Evolutionary conservation across 495 filamentous ascomycete species (phyloP), one percentile per base, ranked within the genome.

Genomic region (Jackrogersella minutella): DNA sequence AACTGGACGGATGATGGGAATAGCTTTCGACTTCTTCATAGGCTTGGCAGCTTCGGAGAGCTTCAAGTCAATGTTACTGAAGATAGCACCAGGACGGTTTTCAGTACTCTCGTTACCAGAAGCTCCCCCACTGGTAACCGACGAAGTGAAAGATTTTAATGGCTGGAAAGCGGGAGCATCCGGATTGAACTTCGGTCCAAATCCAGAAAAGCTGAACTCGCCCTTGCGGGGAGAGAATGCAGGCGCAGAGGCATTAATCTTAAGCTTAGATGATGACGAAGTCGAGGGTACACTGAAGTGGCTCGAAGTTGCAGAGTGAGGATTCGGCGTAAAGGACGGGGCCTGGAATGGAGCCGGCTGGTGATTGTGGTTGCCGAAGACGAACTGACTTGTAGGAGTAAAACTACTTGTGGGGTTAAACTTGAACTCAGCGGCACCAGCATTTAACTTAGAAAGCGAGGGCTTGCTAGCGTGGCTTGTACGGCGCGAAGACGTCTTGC

Each of bases 391-490:
- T 7, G 26, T 30, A 1, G 91, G 85, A 34, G 80, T 81, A 73
- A 90, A 91, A 17, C 68, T 79, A 53, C 76, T 87, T 14, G 77
- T 79, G 3, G 91, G 91, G 58, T 95, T 88, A 73, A 90, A 90
- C 65, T 87, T 91, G 75, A 97, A 97, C 69, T 93, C 92, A 49
- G 90, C 89, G 0, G 95, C 94, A 55, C 87, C 88, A 36, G 93
- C 91, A 64, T 99, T 97, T 44, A 97, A 80, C 58, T 87, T 91
- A 0, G 92, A 93, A 16, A 85, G 79, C 2, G 90, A 93, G 24
- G 86, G 77, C 72, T 88, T 89, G 58, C 88, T 86, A 34, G 77
- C 81, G 71, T 90, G 89, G 63, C 78, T 83, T 43, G 67, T 62
- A 49, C 62, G 79, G 22, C 74, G 69, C 1, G 68, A 73, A 50